Evolutionary conservation across 768 basidiomycete species (phyloP).

Genomic region (Leccinum uliginosum): DNA sequence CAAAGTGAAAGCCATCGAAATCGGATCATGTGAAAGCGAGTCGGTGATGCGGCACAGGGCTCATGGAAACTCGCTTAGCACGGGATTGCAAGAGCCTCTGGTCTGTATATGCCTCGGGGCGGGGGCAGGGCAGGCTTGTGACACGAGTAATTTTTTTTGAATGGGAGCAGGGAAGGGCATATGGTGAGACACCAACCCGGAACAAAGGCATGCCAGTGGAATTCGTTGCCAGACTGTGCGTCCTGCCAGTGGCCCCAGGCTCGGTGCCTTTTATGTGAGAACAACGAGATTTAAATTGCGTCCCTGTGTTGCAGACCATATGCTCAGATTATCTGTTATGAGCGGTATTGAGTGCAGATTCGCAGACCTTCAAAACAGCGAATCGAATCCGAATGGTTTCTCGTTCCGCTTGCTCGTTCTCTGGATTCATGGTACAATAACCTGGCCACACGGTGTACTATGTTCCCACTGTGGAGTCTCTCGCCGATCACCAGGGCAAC

Average conservation of each 20-base stretch:
- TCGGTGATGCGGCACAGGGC: neutral
- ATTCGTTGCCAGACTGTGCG: neutral
- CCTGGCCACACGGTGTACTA: too few relatives aligned
- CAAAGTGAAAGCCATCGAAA: neutral
- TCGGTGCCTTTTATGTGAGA: neutral
- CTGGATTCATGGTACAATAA: neutral
- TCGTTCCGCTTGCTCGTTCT: neutral
- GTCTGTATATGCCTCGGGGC: neutral
- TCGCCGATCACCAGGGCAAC: neutral
- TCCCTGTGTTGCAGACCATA: neutral
- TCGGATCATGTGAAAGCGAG: neutral
- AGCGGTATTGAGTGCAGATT: too few relatives aligned
- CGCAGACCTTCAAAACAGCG: neutral
- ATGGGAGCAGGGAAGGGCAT: neutral
- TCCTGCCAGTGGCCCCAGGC: too few relatives aligned
- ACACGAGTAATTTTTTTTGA: neutral
- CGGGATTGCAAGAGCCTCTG: neutral
- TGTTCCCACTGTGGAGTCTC: slow-evolving; percentile 9
- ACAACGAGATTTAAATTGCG: neutral
- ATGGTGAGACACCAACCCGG: neutral
- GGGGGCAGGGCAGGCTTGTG: neutral
- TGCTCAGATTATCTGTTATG: too few relatives aligned
- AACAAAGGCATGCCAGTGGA: neutral
- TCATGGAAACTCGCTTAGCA: neutral
- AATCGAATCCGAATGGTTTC: neutral